Percentiles rank a stretch among this genome's conserved stretches.
phyloP scores from a whole-genome alignment of 208 protist species.

The Trypanosomatidae sp. region DNA sequence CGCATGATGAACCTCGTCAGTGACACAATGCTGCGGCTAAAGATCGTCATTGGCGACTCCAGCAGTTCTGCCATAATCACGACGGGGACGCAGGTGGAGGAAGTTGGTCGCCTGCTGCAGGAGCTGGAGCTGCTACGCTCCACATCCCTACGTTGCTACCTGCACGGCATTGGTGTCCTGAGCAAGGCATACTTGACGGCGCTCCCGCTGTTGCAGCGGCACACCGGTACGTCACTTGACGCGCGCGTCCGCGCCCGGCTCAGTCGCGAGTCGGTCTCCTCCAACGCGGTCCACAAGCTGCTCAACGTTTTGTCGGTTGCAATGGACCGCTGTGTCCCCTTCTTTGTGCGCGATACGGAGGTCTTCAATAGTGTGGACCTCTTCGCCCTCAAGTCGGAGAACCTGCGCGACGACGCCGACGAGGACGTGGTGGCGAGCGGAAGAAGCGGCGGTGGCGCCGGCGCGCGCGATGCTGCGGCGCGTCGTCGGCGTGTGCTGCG shows the following conservation, averaged over 20 bases:
- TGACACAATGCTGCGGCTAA: slow-evolving; percentile 72
- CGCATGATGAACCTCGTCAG: slow-evolving; percentile 63
- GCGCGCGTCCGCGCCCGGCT: slow-evolving; percentile 66
- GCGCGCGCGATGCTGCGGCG: neutral
- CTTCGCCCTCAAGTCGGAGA: slow-evolving; percentile 69
- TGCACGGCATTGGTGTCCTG: slow-evolving; percentile 75
- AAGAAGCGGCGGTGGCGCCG: neutral
- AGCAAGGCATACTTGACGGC: slow-evolving; percentile 81
- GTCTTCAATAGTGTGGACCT: slow-evolving; percentile 72
- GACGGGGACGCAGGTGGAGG: slow-evolving; percentile 52
- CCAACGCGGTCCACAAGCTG: slow-evolving; percentile 70
- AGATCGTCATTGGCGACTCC: slow-evolving; percentile 81
- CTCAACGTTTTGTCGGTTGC: slow-evolving; percentile 82
- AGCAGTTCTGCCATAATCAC: slow-evolving; percentile 47
- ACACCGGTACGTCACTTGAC: slow-evolving; percentile 37
- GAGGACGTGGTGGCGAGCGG: slow-evolving; percentile 7
- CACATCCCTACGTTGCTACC: slow-evolving; percentile 57
- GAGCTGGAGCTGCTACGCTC: slow-evolving; percentile 80
- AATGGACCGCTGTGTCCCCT: slow-evolving; percentile 70
- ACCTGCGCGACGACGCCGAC: slow-evolving; percentile 14
- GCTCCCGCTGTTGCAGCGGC: slow-evolving; percentile 52
- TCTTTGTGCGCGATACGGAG: slow-evolving; percentile 71
- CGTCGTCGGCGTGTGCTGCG: slow-evolving; percentile 28
- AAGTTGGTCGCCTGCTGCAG: slow-evolving; percentile 68
- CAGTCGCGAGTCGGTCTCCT: slow-evolving; percentile 81